Conservation (phyloP, 2,329 filamentous ascomycete species). For the Aspergillus floridensis region DNA sequence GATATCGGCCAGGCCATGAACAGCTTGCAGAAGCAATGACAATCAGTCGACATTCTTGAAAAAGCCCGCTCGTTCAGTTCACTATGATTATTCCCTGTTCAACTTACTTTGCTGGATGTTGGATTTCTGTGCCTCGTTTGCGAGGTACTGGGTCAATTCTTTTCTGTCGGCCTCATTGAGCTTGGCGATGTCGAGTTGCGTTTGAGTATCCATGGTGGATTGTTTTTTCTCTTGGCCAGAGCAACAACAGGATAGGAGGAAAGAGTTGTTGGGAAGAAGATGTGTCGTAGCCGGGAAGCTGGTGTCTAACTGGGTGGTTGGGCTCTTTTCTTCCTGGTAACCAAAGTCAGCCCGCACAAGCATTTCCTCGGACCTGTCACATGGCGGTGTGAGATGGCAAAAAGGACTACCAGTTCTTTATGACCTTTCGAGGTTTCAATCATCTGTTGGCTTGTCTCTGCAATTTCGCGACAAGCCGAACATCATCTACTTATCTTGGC, state of each 20-base stretch:
- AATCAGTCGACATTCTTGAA: conserved; percentile 6
- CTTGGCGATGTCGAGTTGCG: conserved; percentile 63
- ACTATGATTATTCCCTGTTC: not conserved
- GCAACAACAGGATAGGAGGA: not conserved
- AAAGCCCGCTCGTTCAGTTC: not conserved
- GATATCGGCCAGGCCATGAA: conserved; percentile 67
- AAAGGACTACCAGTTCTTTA: not conserved
- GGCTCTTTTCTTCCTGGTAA: not conserved
- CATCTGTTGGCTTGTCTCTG: not conserved
- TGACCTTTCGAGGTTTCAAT: not conserved
- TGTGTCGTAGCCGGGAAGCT: not conserved
- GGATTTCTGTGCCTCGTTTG: conserved; percentile 80
- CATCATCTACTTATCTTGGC: too few relatives aligned
- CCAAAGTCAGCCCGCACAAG: not conserved
- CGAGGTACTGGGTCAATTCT: conserved; percentile 82
- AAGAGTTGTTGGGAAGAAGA: not conserved
- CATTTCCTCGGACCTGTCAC: not conserved
- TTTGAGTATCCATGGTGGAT: conserved; percentile 33
- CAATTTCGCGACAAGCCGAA: too few relatives aligned
- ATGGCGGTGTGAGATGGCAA: not conserved
- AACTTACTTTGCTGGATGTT: conserved; percentile 51
- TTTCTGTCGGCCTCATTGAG: conserved; percentile 79
- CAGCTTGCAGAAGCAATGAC: conserved; percentile 44
- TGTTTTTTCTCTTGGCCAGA: conserved; percentile 4
- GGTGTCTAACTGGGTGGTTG: not conserved